Base-by-base conservation (phyloP, 495 filamentous ascomycete species). In the Umbilicaria muhlenbergii region DNA sequence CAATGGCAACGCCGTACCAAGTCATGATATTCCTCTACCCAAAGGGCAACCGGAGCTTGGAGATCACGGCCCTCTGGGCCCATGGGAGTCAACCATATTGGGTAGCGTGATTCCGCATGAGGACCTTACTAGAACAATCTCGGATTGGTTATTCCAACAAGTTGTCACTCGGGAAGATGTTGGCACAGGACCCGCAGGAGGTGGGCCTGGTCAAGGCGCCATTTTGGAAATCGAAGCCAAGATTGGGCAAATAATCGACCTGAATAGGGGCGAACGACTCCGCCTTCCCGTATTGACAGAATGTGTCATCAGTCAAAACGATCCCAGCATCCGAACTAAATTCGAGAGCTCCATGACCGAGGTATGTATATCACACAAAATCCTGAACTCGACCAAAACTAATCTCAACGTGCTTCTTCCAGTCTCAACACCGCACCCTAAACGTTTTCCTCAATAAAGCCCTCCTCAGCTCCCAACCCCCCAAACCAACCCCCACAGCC, bases 211-310 rank as follows among this genome's bases (percentile, higher is more conserved):
- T 18, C 74, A 80, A 41, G 77, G 74, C 4, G 71, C 81, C n/a
- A 70, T 85, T 44, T 70, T 93, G 34, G 88, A 95, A 59, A 81
- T 95, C 43, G 88, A 95, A 62, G 88, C 86, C 8, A 95, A 94
- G 58, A 58, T 96, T 14, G 89, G 89, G 39, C 77, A 73, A 35
- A 59, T 94, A 13, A 72, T 93, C 34, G 78, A 87, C 52, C 77
- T 70, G 58, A 69, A 71, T 45, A 78, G 73, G 2, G 70, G 77
- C 40, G 68, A 79, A n/a, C 71, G 86, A 32, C 61, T 89, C 33
- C 57, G 58, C 2, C 54, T 89, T 15, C 76, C 77, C 6, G 64
- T 91, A 10, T 39, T 62, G 28, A 74, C 79, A 0, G 81, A 89
- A 53, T 77, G 70, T 37, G 61, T 92, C 12, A 55, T 94, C 39